phyloP scores from a whole-genome alignment of 768 basidiomycete genomes.

The Serendipita indica region DNA sequence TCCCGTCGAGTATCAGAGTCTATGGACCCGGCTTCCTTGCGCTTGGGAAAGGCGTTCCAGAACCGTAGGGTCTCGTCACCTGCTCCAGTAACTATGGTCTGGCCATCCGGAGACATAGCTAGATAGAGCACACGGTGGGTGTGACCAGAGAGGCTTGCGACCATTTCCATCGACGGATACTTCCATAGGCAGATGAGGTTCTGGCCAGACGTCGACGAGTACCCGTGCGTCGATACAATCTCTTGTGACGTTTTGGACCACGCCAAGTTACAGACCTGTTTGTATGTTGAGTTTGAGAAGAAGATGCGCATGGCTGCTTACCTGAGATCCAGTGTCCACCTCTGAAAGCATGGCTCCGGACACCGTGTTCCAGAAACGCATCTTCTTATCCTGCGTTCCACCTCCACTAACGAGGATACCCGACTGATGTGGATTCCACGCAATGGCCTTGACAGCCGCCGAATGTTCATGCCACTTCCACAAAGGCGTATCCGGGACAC shows the following conservation, averaged over 20 bases:
- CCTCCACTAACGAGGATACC: slow-evolving; percentile 89
- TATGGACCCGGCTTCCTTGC: not conserved
- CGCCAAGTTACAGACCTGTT: slow-evolving; percentile 87
- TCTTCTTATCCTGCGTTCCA: slow-evolving; percentile 97
- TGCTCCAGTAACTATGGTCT: slow-evolving; percentile 95
- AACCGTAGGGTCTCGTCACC: slow-evolving; percentile 95
- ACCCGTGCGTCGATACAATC: slow-evolving; percentile 94
- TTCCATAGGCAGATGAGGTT: slow-evolving; percentile 96
- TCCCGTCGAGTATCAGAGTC: not conserved
- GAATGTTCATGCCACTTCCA: slow-evolving; percentile 96
- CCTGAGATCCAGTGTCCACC: slow-evolving; percentile 92
- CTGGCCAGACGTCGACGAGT: slow-evolving; percentile 82
- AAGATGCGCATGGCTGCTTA: slow-evolving; percentile 24
- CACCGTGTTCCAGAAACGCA: slow-evolving; percentile 90
- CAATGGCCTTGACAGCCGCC: slow-evolving; percentile 93
- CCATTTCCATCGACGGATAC: slow-evolving; percentile 86
- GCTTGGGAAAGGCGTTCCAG: slow-evolving; percentile 85
- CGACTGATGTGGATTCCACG: slow-evolving; percentile 92
- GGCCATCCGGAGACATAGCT: slow-evolving; percentile 95
- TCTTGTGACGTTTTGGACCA: slow-evolving; percentile 95
- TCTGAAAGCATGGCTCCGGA: slow-evolving; percentile 75
- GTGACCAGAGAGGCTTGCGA: slow-evolving; percentile 87
- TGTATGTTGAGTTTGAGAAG: not conserved
- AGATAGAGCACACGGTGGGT: slow-evolving; percentile 84
- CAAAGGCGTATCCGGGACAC: slow-evolving; percentile 46